These are phyloP conservation scores for Barbatosphaeria neglecta DNA, from an alignment of 495 filamentous ascomycete species.

Conservation along the genomic window DNA sequence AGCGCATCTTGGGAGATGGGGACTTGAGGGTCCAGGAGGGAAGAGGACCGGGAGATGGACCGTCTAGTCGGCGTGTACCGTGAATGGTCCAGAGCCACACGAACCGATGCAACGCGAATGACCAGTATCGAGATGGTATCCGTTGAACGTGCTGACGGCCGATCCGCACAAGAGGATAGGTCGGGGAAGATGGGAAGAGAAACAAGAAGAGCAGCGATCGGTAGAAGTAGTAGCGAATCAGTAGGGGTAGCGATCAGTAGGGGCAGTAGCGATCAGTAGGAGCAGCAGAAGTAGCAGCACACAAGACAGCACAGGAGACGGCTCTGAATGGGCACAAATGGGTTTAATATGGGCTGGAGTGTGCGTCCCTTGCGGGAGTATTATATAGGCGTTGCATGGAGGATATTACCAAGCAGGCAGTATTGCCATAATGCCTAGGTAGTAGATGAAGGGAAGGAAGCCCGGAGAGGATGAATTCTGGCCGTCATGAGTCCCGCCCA, in stretches of 20 bases:
- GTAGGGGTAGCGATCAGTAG: background rate
- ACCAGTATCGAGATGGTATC: too few relatives aligned
- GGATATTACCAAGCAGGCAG: background rate
- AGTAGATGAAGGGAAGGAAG: background rate
- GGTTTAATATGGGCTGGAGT: constrained; percentile 1
- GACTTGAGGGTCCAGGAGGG: too few relatives aligned
- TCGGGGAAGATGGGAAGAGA: background rate
- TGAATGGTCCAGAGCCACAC: too few relatives aligned
- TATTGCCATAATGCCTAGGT: background rate
- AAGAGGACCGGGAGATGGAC: too few relatives aligned
- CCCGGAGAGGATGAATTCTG: background rate
- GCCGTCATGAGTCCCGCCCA: background rate
- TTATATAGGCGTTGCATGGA: background rate
- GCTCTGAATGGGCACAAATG: background rate
- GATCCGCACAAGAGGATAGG: background rate
- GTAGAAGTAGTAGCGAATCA: too few relatives aligned
- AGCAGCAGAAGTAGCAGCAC: too few relatives aligned
- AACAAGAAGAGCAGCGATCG: too few relatives aligned
- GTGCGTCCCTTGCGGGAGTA: too few relatives aligned
- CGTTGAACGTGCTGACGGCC: too few relatives aligned
- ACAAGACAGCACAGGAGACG: background rate
- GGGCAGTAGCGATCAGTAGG: background rate
- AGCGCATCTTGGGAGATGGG: background rate
- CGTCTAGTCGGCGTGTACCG: too few relatives aligned
- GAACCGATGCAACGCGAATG: too few relatives aligned